phyloP scores from a whole-genome alignment of 345 rosid genomes.

The Eucalyptus regnans region DNA sequence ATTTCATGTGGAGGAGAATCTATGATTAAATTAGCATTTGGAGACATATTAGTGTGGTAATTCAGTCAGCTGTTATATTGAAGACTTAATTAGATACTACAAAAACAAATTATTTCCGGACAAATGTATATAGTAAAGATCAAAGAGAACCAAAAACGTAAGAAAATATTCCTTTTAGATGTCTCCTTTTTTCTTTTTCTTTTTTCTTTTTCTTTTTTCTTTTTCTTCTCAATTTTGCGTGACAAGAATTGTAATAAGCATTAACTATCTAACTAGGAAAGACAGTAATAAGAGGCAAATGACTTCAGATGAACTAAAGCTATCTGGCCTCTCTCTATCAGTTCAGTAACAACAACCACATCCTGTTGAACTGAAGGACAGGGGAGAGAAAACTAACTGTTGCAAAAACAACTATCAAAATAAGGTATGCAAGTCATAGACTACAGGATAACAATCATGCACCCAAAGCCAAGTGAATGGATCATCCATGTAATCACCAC shows the following conservation, averaged over 20 bases:
- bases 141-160: background rate
- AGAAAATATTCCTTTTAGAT: background rate
- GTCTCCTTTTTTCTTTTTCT: background rate
- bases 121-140: background rate
- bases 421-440: background rate
- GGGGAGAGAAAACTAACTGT: background rate
- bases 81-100: background rate
- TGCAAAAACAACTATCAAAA: background rate
- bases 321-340: background rate
- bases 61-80: background rate
- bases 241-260: background rate
- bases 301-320: background rate
- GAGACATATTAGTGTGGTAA: background rate
- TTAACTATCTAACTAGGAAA: background rate
- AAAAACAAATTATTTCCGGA: background rate
- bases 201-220: background rate
- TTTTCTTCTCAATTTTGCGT: background rate
- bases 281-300: background rate
- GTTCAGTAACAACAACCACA: background rate
- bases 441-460: background rate
- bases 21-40: background rate
- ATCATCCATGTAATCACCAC: background rate
- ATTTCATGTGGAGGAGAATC: background rate
- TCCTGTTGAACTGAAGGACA: background rate
- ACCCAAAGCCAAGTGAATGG: background rate